Base-by-base conservation (phyloP, 2,329 filamentous ascomycete genomes). In the Alternaria ventricosa region DNA sequence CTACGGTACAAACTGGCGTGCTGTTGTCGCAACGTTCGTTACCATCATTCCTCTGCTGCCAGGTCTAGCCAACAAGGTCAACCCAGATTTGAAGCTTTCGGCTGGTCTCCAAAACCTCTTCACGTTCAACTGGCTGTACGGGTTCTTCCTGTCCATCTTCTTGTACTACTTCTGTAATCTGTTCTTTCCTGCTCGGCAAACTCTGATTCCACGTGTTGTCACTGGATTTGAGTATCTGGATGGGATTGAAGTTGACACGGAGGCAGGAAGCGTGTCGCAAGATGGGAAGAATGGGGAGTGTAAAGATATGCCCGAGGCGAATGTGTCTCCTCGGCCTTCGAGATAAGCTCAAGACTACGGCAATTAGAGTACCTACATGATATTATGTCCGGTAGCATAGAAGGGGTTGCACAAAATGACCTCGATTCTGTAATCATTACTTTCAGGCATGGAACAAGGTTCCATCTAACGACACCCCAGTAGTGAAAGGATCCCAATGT, bases 71-170 rank as follows among this genome's bases (percentile, higher is more conserved):
- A 64, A 71, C 41, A 70, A 68, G 5, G 60, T 72, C 47, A 66
- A 70, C n/a, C 58, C 70, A 1, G 61, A 50, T 2, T 30, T 70
- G 4, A 53, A 61, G 7, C 64, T 69, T 72, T 73, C 55, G 3
- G n/a, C 45, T 1, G 65, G 65, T 7, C 54, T 67, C 10, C 33
- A 74, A 73, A 41, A 74, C 68, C 20, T 65, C 56, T 81, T 80
- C 47, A 72, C 80, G 7, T 80, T 77, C 67, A 79, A 80, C 5
- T 82, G 80, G 66, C 75, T 70, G 5, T 75, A 73, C 41, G 77
- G 78, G 0, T 80, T 81, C 53, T 61, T 58, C 30, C 30, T 67
- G 7, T 65, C 63, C 8, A 58, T 65, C 2, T 54, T 75, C 5
- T 56, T 78, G 5, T 82, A 82, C 54, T 64, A 53, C 13, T 43